Conservation (phyloP, 2,329 filamentous ascomycete genomes). For the Thielaviopsis euricoi region DNA sequence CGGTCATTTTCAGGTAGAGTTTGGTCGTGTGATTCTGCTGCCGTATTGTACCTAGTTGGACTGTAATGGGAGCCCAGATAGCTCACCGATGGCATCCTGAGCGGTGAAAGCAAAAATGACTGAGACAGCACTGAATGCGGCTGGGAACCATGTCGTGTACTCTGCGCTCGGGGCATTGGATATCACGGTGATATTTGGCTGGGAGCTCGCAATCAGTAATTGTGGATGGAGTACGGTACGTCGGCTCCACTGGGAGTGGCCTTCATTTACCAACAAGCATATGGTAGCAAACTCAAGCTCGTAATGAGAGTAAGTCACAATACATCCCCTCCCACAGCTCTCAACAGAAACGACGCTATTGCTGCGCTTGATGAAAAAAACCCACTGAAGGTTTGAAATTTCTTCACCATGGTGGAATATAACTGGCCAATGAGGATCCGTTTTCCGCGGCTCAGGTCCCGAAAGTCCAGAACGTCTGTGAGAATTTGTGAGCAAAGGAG, state of each 20-base stretch:
- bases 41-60: too few species aligned
- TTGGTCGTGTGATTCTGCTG: not conserved
- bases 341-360: not conserved
- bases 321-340: not conserved
- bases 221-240: too few species aligned
- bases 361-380: not conserved
- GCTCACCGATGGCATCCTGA: not conserved
- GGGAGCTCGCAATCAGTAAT: too few species aligned
- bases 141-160: too few species aligned
- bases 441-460: not conserved
- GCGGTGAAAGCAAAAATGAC: not conserved
- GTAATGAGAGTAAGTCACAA: not conserved
- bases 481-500: not conserved
- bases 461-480: not conserved
- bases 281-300: not conserved
- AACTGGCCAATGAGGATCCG: slow-evolving; percentile 1
- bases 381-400: slow-evolving; percentile 5
- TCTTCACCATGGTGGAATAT: slow-evolving; percentile 7
- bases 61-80: not conserved
- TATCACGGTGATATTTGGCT: too few species aligned
- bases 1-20: not conserved
- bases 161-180: too few species aligned
- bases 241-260: too few species aligned
- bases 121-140: not conserved
- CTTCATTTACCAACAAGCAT: not conserved